Conservation (phyloP, 2,329 filamentous ascomycete genomes). For the Pseudocercospora crystallina region DNA sequence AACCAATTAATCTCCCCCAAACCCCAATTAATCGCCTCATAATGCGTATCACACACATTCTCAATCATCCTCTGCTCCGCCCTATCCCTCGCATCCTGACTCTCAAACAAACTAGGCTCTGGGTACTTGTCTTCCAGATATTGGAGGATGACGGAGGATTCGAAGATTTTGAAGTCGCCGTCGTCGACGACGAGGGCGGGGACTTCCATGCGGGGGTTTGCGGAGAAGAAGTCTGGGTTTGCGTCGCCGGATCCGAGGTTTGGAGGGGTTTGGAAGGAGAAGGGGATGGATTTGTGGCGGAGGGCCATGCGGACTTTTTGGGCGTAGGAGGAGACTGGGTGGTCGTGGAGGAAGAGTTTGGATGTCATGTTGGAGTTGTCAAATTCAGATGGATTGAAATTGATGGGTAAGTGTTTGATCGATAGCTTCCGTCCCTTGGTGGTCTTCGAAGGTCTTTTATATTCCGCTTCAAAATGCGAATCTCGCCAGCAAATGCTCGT, state of each 20-base stretch:
- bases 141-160: constrained; percentile 34
- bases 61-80: constrained; percentile 33
- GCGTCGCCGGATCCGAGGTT: constrained; percentile 35
- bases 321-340: constrained; percentile 37
- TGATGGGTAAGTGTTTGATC: too few relatives aligned
- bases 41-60: constrained; percentile 33
- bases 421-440: too few relatives aligned
- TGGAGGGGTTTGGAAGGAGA: constrained; percentile 35
- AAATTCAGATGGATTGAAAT: too few relatives aligned
- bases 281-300: constrained; percentile 38
- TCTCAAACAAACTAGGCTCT: constrained; percentile 17
- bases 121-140: constrained; percentile 34
- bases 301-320: constrained; percentile 41
- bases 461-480: too few relatives aligned
- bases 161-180: constrained; percentile 33
- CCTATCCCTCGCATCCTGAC: constrained; percentile 13
- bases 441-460: too few relatives aligned
- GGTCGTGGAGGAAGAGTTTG: constrained; percentile 30
- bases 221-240: constrained; percentile 26
- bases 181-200: constrained; percentile 31
- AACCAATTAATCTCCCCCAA: constrained; percentile 28
- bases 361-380: constrained; percentile 2
- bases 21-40: constrained; percentile 35
- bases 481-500: too few relatives aligned
- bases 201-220: constrained; percentile 39